Evolutionary conservation across 495 filamentous ascomycete species (phyloP).

Genomic region (Hypoxylon fuscum): DNA sequence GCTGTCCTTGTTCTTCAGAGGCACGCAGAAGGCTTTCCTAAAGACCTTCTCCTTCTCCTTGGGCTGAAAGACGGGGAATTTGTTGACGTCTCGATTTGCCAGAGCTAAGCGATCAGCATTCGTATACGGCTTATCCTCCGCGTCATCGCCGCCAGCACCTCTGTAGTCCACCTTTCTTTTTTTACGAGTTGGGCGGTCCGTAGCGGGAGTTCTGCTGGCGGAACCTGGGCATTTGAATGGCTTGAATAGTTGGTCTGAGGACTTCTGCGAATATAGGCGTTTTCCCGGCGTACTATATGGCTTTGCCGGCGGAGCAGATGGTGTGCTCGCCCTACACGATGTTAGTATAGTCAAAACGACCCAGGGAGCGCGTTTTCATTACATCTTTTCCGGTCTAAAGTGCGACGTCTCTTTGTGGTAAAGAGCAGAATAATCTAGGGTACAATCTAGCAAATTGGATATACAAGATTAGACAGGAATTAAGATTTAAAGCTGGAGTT

Average conservation of each 20-base stretch:
- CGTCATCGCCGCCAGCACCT: constrained; percentile 77
- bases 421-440: background rate
- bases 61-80: constrained; percentile 86
- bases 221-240: constrained; percentile 96
- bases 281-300: constrained; percentile 43
- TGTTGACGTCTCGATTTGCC: constrained; percentile 87
- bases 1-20: constrained; percentile 81
- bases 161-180: constrained; percentile 89
- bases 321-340: constrained; percentile 31
- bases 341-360: constrained; percentile 8
- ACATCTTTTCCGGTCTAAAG: constrained; percentile 19
- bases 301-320: constrained; percentile 34
- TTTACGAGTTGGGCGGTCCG: constrained; percentile 86
- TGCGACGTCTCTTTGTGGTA: background rate
- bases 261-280: constrained; percentile 54
- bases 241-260: constrained; percentile 74
- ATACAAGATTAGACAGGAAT: background rate
- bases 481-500: background rate
- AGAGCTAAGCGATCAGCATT: constrained; percentile 89
- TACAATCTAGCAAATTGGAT: constrained; percentile 2
- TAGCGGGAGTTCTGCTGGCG: constrained; percentile 72
- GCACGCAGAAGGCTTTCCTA: constrained; percentile 82
- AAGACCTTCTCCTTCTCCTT: constrained; percentile 89
- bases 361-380: background rate
- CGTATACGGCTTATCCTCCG: constrained; percentile 81